These are phyloP conservation scores for Dothidotthia symphoricarpi DNA, from an alignment of 2,329 filamentous ascomycete species.

Conservation along the genomic window DNA sequence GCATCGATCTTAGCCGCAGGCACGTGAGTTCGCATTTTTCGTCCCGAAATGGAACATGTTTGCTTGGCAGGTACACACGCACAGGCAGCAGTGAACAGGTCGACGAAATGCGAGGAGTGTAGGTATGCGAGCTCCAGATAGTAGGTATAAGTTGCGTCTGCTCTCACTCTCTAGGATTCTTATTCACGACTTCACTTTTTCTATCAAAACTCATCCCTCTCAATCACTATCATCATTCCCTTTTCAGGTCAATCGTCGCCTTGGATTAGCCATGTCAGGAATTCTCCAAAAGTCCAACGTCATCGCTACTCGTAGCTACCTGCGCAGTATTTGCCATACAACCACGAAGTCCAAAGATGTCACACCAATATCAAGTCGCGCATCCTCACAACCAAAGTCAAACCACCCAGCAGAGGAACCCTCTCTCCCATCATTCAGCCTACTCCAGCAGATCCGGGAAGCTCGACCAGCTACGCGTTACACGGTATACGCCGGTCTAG, in stretches of 20 bases:
- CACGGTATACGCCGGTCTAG: constrained; percentile 26
- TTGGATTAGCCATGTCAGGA: too few species aligned
- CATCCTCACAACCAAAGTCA: constrained; percentile 1
- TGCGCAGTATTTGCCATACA: too few species aligned
- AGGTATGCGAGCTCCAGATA: constrained; percentile 6
- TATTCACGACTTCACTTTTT: background rate
- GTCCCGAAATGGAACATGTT: constrained; percentile 18
- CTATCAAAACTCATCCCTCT: background rate
- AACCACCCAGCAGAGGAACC: background rate
- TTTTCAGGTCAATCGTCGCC: too few species aligned
- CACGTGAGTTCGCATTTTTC: constrained; percentile 21
- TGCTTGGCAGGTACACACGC: constrained; percentile 19
- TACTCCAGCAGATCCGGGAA: constrained; percentile 17
- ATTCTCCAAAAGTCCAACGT: too few species aligned
- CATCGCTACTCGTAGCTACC: too few species aligned
- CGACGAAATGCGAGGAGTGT: constrained; percentile 7
- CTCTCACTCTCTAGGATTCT: background rate
- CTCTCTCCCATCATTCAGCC: constrained; percentile 7
- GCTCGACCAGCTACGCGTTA: constrained; percentile 19
- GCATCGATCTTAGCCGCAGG: too few species aligned
- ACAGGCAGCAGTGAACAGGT: constrained; percentile 5
- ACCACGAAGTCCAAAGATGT: background rate
- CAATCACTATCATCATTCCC: background rate
- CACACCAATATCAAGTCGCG: background rate
- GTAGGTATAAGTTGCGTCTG: background rate